Conservation (phyloP, 108 stramenopile genomes). For the Skeletonema tropicum region DNA sequence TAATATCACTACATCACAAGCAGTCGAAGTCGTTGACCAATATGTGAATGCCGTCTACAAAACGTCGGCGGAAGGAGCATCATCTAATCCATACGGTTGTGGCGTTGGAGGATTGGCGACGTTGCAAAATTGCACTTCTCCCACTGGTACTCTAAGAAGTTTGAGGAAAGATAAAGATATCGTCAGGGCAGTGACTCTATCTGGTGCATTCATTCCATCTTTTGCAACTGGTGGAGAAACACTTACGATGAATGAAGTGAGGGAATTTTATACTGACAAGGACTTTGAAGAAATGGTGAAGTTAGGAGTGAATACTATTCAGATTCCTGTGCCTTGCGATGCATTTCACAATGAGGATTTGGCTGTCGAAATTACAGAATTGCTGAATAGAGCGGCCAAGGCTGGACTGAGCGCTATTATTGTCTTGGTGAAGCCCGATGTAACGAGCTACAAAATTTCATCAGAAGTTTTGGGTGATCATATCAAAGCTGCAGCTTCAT, state of each 20-base stretch:
- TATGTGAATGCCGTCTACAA: conserved; percentile 58
- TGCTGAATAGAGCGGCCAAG: conserved; percentile 22
- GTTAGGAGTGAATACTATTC: conserved; percentile 73
- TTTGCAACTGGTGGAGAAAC: conserved; percentile 57
- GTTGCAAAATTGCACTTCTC: conserved; percentile 33
- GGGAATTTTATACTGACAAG: conserved; percentile 45
- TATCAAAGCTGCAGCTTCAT: conserved; percentile 53
- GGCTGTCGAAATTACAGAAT: neutral
- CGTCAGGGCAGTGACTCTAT: conserved; percentile 69
- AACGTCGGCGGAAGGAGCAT: conserved; percentile 35
- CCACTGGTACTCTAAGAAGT: conserved; percentile 5
- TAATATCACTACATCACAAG: conserved; percentile 58
- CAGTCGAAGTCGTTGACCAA: conserved; percentile 58
- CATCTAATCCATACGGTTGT: conserved; percentile 56
- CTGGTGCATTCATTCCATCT: conserved; percentile 64
- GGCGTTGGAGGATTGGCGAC: conserved; percentile 67
- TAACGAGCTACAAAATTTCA: neutral
- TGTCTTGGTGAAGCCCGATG: conserved; percentile 21
- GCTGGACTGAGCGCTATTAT: conserved; percentile 55
- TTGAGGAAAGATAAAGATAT: conserved; percentile 25
- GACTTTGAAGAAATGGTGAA: conserved; percentile 70
- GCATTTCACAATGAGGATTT: conserved; percentile 25
- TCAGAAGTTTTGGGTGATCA: conserved; percentile 33
- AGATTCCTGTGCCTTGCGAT: conserved; percentile 59
- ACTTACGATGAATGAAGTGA: conserved; percentile 49